Evolutionary conservation across 768 basidiomycete species (phyloP), one percentile per base, ranked within the genome.

Genomic region (Tylopilus rubrobrunneus): DNA sequence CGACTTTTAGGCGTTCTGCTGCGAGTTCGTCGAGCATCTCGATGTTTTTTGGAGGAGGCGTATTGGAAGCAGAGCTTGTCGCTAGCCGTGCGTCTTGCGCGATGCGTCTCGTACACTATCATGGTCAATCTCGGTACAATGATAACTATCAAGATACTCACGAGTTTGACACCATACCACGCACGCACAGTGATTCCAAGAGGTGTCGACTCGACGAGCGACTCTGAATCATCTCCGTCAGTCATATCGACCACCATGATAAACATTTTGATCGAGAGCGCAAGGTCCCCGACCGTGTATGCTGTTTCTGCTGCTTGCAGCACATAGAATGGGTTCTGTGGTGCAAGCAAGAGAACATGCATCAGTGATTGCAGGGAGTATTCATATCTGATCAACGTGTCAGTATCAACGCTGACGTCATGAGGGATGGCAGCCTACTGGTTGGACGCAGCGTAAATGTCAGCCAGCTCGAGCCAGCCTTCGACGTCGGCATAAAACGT

Each of bases 281-380:
- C 80, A 21, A 90, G 64, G 66, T 94, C 91, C 2, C 79, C 81
- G 0, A 83, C 77, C 0, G 90, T 89, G 65, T 89, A 93, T 0
- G 90, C 91, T 9, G 88, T 92, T 70, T 97, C 93, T 0, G 92
- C 93, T 46, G 84, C 86, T 58, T 87, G 86, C n/a, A 94, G 78
- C 53, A 84, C 79, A 37, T 88, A 85, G 63, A 92, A 89, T 0
- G 90, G 87, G 62, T 93, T 95, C 59, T 94, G 90, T 0, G 93
- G 91, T 2, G 85, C 80, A 29, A 97, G 79, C 29, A 93, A 75
- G 42, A 95, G 77, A 7, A 82, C 86, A 70, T 97, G 92, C 11
- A 88, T 85, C 5, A 94, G 76, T 0, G 91, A 78, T 66, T 90
- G 82, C 1, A 93, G 74, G 0, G 92, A 82, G 42, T 73, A 75